Evolutionary conservation across 352 stramenopile genomes (phyloP).

Genomic region (Globisporangium nodosum): DNA sequence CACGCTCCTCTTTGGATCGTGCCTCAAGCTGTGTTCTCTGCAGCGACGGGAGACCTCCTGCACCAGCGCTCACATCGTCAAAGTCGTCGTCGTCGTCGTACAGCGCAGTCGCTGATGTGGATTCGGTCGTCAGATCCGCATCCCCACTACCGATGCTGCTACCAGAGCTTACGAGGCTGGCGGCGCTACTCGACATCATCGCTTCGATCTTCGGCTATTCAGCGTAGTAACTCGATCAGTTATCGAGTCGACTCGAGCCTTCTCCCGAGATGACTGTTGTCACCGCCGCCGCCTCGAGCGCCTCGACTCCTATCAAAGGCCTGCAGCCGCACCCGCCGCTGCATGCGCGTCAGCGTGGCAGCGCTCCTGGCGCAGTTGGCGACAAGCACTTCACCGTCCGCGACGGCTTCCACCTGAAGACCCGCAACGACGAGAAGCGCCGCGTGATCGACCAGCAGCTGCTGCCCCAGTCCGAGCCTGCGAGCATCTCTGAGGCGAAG

Average conservation of each 20-base stretch:
- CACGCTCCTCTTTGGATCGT: not conserved
- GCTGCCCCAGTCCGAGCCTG: not conserved
- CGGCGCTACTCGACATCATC: not conserved
- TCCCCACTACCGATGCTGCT: not conserved
- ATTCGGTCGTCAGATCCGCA: not conserved
- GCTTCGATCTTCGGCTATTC: no score
- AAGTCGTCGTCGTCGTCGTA: conserved; percentile 14
- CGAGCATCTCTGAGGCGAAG: not conserved
- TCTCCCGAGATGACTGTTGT: not conserved
- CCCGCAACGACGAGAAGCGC: conserved; percentile 40
- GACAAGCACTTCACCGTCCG: conserved; percentile 57
- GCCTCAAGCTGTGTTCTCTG: not conserved
- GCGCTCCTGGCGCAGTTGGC: not conserved
- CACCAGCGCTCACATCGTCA: not conserved
- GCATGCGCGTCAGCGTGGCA: not conserved
- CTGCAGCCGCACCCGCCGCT: conserved; percentile 3
- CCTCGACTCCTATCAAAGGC: not conserved
- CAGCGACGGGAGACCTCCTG: not conserved
- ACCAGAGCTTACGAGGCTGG: not conserved
- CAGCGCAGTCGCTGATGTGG: not conserved
- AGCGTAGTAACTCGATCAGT: no score
- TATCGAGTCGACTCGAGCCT: no score
- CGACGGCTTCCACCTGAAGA: conserved; percentile 68
- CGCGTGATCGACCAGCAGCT: conserved; percentile 38
- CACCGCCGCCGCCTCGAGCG: not conserved